These are phyloP conservation scores for Dothistroma pini DNA, from an alignment of 2,329 filamentous ascomycete species.

Conservation along the genomic window DNA sequence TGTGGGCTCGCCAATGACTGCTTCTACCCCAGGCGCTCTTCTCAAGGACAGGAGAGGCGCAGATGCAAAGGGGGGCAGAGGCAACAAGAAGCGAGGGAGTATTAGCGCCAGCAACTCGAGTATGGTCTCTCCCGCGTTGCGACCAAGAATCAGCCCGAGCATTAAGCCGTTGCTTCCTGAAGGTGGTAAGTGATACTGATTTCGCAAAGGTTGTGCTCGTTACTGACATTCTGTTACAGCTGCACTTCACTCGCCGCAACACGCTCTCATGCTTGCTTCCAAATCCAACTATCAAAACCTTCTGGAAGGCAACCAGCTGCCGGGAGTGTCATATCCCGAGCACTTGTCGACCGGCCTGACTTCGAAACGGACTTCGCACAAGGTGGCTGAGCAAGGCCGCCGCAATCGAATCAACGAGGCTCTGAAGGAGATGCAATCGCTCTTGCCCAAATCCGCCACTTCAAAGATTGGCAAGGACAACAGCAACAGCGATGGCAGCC, in stretches of 20 bases:
- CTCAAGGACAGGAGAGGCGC: constrained; percentile 27
- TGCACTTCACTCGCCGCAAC: constrained; percentile 54
- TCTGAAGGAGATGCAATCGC: constrained; percentile 80
- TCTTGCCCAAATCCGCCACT: constrained; percentile 60
- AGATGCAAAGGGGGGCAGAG: constrained; percentile 45
- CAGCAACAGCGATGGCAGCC: constrained; percentile 39
- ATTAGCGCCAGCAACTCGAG: constrained; percentile 55
- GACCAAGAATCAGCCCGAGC: constrained; percentile 86
- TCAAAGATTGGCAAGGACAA: constrained; percentile 26
- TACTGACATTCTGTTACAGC: constrained; percentile 18
- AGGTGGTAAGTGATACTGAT: constrained; percentile 48
- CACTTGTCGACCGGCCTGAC: constrained; percentile 90
- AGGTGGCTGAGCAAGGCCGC: constrained; percentile 93
- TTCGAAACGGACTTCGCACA: constrained; percentile 95
- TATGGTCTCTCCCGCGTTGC: constrained; percentile 79
- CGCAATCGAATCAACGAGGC: constrained; percentile 94
- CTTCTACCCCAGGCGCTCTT: constrained; percentile 37
- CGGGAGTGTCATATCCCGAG: constrained; percentile 67
- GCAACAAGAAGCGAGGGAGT: constrained; percentile 64
- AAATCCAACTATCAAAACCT: constrained; percentile 99
- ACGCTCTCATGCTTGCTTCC: constrained; percentile 75
- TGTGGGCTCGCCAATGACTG: constrained; percentile 46
- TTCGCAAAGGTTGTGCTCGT: constrained; percentile 9
- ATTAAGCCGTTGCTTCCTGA: constrained; percentile 87
- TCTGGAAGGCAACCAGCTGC: constrained; percentile 81